Percentiles rank a stretch among this genome's conserved stretches.
phyloP scores from a whole-genome alignment of 2,329 filamentous ascomycete genomes.

The Colletotrichum musicola region DNA sequence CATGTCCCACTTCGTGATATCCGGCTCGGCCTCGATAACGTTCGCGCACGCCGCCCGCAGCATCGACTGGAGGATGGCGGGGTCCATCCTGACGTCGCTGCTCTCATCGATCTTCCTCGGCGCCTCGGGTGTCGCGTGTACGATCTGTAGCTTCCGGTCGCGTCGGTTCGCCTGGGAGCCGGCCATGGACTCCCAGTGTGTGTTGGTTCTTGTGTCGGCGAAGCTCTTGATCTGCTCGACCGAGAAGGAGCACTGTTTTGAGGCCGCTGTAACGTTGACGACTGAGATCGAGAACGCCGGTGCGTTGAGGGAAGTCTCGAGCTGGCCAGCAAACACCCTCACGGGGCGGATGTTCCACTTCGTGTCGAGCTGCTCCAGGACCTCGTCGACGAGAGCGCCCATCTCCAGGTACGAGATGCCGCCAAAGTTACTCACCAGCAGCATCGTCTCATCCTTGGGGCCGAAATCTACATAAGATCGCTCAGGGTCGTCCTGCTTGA shows the following conservation, averaged over 20 bases:
- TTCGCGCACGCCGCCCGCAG: conserved; percentile 66
- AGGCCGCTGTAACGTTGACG: conserved; percentile 67
- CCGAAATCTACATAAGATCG: conserved; percentile 63
- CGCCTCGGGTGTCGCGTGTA: conserved; percentile 51
- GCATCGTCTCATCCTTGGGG: conserved; percentile 61
- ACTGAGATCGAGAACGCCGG: conserved; percentile 78
- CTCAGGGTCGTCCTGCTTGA: conserved; percentile 67
- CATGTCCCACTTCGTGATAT: conserved; percentile 73
- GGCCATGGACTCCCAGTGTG: conserved; percentile 65
- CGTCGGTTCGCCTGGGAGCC: conserved; percentile 56
- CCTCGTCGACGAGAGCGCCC: conserved; percentile 65
- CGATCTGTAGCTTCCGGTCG: conserved; percentile 58
- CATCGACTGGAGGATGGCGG: conserved; percentile 64
- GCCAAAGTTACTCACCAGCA: conserved; percentile 71
- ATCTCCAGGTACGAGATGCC: conserved; percentile 70
- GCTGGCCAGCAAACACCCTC: conserved; percentile 71
- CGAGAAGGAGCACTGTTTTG: conserved; percentile 59
- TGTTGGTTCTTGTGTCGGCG: conserved; percentile 74
- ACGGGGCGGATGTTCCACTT: conserved; percentile 64
- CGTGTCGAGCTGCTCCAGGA: conserved; percentile 61
- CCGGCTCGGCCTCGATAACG: conserved; percentile 70
- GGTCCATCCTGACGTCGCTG: conserved; percentile 64
- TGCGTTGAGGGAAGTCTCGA: conserved; percentile 80
- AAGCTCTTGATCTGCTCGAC: conserved; percentile 69
- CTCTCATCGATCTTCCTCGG: conserved; percentile 52